Conservation (phyloP, 75 land plant species). For the Sequoiadendron giganteum region DNA sequence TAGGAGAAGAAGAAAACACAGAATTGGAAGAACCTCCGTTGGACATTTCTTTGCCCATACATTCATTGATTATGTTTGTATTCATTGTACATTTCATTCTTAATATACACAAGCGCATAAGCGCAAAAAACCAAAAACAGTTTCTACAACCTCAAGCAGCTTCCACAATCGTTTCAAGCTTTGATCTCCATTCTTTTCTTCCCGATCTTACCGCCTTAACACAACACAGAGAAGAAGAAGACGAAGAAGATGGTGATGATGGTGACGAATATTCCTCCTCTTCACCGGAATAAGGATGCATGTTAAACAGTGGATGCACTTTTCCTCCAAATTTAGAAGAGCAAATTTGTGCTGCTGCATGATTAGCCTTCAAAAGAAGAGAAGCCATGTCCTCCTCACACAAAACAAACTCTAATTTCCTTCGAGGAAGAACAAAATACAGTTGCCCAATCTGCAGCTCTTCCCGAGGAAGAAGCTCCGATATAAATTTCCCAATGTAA, state of each 20-base stretch:
- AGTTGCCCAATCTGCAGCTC: slow-evolving; percentile 31
- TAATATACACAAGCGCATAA: too few species aligned
- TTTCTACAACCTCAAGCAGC: not conserved
- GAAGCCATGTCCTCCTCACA: slow-evolving; percentile 43
- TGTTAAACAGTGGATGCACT: not conserved
- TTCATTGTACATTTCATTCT: too few species aligned
- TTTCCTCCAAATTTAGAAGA: not conserved
- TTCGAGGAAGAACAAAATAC: slow-evolving; percentile 48
- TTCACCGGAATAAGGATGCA: not conserved
- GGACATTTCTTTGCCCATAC: too few species aligned
- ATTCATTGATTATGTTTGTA: too few species aligned
- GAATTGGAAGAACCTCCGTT: too few species aligned
- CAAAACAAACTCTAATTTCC: slow-evolving; percentile 20
- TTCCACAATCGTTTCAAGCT: slow-evolving; percentile 1
- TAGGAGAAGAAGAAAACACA: too few species aligned
- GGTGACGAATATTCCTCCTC: too few species aligned
- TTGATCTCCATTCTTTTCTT: slow-evolving; percentile 3
- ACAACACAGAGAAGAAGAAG: not conserved
- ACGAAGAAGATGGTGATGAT: not conserved
- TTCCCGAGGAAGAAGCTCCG: slow-evolving; percentile 20
- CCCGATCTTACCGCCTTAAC: not conserved
- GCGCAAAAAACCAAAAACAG: too few species aligned
- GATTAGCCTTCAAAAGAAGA: slow-evolving; percentile 34
- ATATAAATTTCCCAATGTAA: slow-evolving; percentile 26
- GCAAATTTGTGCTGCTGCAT: slow-evolving; percentile 13